A percentile compares a stretch with the other conserved stretches of the same genome.
Evolutionary conservation across 768 basidiomycete genomes (phyloP).

Genomic region (Pluteus cervinus): DNA sequence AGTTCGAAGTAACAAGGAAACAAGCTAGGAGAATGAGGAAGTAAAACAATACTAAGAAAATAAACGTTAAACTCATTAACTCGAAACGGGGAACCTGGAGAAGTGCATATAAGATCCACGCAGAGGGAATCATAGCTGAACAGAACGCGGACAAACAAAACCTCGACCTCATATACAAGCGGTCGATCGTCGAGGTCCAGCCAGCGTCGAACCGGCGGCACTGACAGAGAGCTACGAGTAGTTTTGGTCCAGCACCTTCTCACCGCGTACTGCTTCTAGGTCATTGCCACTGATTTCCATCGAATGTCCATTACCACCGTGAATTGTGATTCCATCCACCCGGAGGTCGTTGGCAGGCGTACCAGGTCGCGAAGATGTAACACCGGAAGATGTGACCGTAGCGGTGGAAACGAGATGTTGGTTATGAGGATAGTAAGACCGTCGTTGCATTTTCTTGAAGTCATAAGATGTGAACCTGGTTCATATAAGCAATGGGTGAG

Average conservation of each 20-base stretch:
- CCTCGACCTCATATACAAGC: too few relatives aligned
- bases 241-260: constrained; percentile 39
- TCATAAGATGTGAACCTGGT: constrained; percentile 86
- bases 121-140: too few relatives aligned
- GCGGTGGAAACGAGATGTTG: constrained; percentile 69
- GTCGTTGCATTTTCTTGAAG: constrained; percentile 85
- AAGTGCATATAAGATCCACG: too few relatives aligned
- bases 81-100: too few relatives aligned
- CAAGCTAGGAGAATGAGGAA: too few relatives aligned
- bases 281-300: constrained; percentile 35
- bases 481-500: constrained; percentile 4
- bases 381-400: constrained; percentile 67
- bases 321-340: constrained; percentile 33
- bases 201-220: too few relatives aligned
- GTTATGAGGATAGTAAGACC: constrained; percentile 86
- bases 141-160: neutral
- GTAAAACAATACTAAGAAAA: too few relatives aligned
- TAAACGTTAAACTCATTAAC: too few relatives aligned
- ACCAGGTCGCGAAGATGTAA: constrained; percentile 66
- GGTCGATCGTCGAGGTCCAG: too few relatives aligned
- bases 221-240: constrained; percentile 32
- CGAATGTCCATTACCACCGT: constrained; percentile 35
- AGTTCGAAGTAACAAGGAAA: too few relatives aligned
- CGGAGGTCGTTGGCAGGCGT: constrained; percentile 57
- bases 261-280: constrained; percentile 28